Percentiles rank a stretch among this genome's conserved stretches.
These are phyloP conservation scores for Stachybotrys elegans DNA, from an alignment of 2,329 filamentous ascomycete genomes.

Conservation along the genomic window DNA sequence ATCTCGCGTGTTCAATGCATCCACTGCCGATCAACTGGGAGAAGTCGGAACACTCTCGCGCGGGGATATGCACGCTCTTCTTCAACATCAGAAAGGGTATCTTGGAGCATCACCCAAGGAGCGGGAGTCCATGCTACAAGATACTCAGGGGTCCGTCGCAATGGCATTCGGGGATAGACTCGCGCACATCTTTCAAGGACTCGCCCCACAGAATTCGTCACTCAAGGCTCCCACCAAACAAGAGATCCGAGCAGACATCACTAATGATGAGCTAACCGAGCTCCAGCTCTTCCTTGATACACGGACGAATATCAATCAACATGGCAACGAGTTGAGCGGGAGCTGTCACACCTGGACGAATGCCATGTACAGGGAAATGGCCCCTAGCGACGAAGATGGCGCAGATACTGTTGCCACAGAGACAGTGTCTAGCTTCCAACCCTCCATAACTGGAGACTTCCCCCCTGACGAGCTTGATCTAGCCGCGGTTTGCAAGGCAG, in stretches of 20 bases:
- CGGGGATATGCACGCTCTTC: too few relatives aligned
- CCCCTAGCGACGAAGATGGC: neutral
- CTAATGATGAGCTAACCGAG: neutral
- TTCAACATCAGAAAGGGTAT: too few relatives aligned
- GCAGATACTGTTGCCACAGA: neutral
- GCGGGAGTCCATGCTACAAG: too few relatives aligned
- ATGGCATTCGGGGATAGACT: too few relatives aligned
- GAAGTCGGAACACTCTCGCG: neutral
- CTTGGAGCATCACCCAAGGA: too few relatives aligned
- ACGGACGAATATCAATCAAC: too few relatives aligned
- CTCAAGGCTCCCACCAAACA: too few relatives aligned
- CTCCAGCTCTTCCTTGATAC: neutral
- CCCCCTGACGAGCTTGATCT: neutral
- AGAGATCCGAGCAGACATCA: neutral
- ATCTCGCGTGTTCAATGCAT: neutral
- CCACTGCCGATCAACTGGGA: neutral
- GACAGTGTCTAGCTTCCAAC: neutral
- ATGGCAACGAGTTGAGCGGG: neutral
- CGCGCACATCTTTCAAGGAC: too few relatives aligned
- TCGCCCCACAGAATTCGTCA: neutral
- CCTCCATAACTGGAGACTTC: neutral
- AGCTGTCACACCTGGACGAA: neutral
- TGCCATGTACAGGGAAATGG: too few relatives aligned
- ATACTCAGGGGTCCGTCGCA: too few relatives aligned
- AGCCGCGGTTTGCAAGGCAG: neutral